Percentiles rank a stretch among this genome's conserved stretches.
phyloP scores from a whole-genome alignment of 495 filamentous ascomycete genomes.

The Stereocaulon alpinum region DNA sequence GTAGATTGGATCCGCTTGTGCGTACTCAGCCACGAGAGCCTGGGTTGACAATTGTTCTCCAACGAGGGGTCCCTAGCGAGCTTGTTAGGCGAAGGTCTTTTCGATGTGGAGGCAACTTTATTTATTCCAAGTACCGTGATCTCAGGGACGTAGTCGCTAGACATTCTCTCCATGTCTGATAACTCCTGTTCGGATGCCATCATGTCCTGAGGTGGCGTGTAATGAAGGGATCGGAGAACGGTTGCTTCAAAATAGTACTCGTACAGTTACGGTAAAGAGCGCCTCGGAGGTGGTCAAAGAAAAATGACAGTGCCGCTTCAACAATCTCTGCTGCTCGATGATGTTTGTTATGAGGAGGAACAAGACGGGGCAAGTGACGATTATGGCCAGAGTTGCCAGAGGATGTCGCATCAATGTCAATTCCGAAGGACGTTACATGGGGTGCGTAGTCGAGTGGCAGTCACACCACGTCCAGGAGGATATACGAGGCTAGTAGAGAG shows the following conservation, averaged over 20 bases:
- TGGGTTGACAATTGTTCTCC: slow-evolving; percentile 67
- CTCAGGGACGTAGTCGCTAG: slow-evolving; percentile 55
- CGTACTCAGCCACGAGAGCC: slow-evolving; percentile 76
- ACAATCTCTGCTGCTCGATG: background rate
- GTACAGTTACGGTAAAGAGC: background rate
- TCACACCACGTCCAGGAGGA: background rate
- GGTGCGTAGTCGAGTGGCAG: background rate
- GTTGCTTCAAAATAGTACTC: background rate
- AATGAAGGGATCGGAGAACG: background rate
- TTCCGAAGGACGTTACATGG: background rate
- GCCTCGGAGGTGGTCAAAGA: background rate
- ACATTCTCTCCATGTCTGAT: slow-evolving; percentile 44
- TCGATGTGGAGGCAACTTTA: slow-evolving; percentile 1
- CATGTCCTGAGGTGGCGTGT: slow-evolving; percentile 15
- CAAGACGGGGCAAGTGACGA: background rate
- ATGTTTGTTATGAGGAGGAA: background rate
- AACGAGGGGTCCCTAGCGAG: slow-evolving; percentile 66
- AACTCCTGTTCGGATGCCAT: slow-evolving; percentile 43
- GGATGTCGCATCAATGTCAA: background rate
- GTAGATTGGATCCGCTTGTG: slow-evolving; percentile 77
- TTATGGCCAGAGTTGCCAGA: background rate
- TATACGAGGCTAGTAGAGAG: slow-evolving; percentile 1
- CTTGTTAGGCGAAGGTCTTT: slow-evolving; percentile 19
- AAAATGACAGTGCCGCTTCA: background rate
- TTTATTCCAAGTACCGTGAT: slow-evolving; percentile 39